phyloP scores from a whole-genome alignment of 148 eudicot species.

The Rhododendron kiyosumense region DNA sequence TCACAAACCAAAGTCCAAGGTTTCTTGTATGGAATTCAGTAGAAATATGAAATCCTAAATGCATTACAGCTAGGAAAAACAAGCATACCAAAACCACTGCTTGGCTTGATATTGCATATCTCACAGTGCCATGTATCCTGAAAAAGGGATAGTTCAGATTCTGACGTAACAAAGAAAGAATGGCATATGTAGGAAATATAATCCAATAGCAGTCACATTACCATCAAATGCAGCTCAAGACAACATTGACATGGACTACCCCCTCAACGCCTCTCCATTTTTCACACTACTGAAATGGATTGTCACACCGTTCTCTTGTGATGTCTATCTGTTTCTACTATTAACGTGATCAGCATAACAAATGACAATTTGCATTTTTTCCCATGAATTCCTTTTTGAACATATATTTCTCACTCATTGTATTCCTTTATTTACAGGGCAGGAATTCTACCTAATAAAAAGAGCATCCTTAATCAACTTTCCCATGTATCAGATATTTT shows the following conservation, averaged over 20 bases:
- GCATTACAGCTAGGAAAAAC: conserved; percentile 39
- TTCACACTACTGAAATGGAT: too few relatives aligned
- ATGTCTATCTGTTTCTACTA: too few relatives aligned
- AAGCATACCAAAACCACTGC: conserved; percentile 71
- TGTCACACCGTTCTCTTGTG: too few relatives aligned
- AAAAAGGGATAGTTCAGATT: neutral
- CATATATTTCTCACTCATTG: too few relatives aligned
- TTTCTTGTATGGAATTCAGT: too few relatives aligned
- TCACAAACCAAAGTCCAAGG: too few relatives aligned
- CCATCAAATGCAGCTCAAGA: neutral
- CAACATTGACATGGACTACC: neutral
- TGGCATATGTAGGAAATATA: neutral
- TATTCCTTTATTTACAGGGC: too few relatives aligned
- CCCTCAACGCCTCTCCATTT: neutral
- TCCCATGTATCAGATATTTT: neutral
- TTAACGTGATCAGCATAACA: too few relatives aligned
- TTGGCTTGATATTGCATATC: conserved; percentile 68
- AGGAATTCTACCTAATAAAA: neutral
- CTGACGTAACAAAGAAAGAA: neutral
- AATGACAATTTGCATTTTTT: too few relatives aligned
- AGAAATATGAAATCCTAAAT: conserved; percentile 16
- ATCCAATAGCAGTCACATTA: neutral
- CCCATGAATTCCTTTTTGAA: too few relatives aligned
- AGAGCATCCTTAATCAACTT: neutral
- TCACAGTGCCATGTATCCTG: conserved; percentile 77